These are phyloP conservation scores for Suillus discolor DNA, from an alignment of 768 basidiomycete genomes.

Conservation along the genomic window DNA sequence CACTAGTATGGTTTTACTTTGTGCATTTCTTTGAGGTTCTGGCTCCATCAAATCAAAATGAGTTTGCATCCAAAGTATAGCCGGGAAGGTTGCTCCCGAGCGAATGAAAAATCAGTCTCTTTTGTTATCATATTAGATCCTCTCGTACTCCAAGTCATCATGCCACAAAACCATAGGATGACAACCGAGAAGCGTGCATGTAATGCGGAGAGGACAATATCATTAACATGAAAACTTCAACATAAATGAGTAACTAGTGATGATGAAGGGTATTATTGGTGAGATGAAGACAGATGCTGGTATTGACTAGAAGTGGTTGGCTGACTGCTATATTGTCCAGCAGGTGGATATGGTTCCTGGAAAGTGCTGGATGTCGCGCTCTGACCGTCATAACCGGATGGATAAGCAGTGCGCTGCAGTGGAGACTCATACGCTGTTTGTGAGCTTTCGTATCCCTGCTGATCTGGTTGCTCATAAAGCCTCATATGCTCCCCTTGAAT, in stretches of 20 bases:
- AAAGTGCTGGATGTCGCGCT: slow-evolving; percentile 17
- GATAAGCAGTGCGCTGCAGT: slow-evolving; percentile 27
- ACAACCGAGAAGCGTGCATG: background rate
- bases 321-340: slow-evolving; percentile 19
- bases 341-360: slow-evolving; percentile 26
- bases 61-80: background rate
- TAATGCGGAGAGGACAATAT: background rate
- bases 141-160: background rate
- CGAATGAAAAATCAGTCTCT: background rate
- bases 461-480: slow-evolving; percentile 29
- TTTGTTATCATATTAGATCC: background rate
- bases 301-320: slow-evolving; percentile 26
- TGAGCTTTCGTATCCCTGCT: slow-evolving; percentile 33
- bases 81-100: background rate
- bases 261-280: slow-evolving; percentile 28
- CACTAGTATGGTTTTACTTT: background rate
- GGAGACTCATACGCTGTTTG: slow-evolving; percentile 26
- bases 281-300: slow-evolving; percentile 20
- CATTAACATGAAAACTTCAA: too few relatives aligned
- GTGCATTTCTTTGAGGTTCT: background rate
- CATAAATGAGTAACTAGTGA: slow-evolving; percentile 4
- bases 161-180: background rate
- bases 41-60: background rate
- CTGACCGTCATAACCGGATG: slow-evolving; percentile 25
- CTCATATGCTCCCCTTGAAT: slow-evolving; percentile 19